Conservation (phyloP, 2,329 filamentous ascomycete species). For the Talaromyces sp. region DNA sequence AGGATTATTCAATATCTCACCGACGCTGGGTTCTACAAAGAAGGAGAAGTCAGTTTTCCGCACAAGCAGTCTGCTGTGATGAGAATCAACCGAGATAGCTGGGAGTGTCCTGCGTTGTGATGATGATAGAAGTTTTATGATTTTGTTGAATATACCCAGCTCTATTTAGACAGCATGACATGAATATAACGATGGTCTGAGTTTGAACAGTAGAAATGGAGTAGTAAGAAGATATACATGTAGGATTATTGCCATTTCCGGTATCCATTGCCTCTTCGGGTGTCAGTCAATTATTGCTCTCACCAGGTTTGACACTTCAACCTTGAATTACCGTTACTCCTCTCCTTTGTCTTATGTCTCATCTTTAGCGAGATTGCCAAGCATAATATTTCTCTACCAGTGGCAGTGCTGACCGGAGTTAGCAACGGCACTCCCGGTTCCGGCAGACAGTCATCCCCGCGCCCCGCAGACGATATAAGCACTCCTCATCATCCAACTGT, state of each 20-base stretch:
- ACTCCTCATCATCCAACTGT: neutral
- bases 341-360: too few species aligned
- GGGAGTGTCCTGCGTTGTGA: constrained; percentile 62
- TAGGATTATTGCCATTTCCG: neutral
- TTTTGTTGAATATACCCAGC: neutral
- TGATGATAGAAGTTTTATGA: neutral
- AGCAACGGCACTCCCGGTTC: neutral
- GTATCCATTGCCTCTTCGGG: neutral
- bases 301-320: too few species aligned
- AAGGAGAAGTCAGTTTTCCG: constrained; percentile 78
- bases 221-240: neutral
- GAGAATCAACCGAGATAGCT: constrained; percentile 71
- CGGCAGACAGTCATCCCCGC: neutral
- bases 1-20: constrained; percentile 68
- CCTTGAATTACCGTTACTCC: neutral
- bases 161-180: neutral
- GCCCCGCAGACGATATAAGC: neutral
- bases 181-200: neutral
- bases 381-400: neutral
- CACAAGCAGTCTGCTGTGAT: constrained; percentile 91
- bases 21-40: constrained; percentile 72
- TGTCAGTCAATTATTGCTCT: too few species aligned
- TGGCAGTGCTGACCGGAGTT: neutral
- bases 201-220: neutral
- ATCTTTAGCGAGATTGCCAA: neutral